phyloP scores from a whole-genome alignment of 2,329 filamentous ascomycete species.

The Xylariaceae sp. region DNA sequence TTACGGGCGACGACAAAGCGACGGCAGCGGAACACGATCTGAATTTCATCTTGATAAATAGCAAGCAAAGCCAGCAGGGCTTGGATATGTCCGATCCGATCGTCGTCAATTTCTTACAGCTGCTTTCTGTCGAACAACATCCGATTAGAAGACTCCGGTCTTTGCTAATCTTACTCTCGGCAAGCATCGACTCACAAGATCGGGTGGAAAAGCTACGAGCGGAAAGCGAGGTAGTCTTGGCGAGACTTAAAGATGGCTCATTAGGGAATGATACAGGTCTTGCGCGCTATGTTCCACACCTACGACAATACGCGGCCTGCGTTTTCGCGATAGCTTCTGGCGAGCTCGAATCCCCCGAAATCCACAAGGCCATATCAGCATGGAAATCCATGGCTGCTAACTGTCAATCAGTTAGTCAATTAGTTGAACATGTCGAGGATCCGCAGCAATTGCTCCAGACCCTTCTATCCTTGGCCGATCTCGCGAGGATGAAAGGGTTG shows the following conservation, averaged over 20 bases:
- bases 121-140: slow-evolving; percentile 47
- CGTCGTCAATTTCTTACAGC: slow-evolving; percentile 45
- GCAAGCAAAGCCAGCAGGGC: slow-evolving; percentile 32
- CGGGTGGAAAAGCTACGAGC: slow-evolving; percentile 38
- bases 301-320: slow-evolving; percentile 44
- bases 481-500: slow-evolving; percentile 49
- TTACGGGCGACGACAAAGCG: slow-evolving; percentile 49
- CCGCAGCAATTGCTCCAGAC: slow-evolving; percentile 46
- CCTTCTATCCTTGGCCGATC: slow-evolving; percentile 48
- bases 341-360: slow-evolving; percentile 33
- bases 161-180: slow-evolving; percentile 46
- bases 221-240: slow-evolving; percentile 39
- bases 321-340: slow-evolving; percentile 41
- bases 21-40: slow-evolving; percentile 60
- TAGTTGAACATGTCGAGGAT: slow-evolving; percentile 47
- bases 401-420: slow-evolving; percentile 39
- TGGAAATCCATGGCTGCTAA: slow-evolving; percentile 44
- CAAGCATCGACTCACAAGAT: slow-evolving; percentile 44
- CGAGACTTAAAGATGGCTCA: slow-evolving; percentile 35
- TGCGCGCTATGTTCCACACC: slow-evolving; percentile 44
- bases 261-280: slow-evolving; percentile 45
- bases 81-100: slow-evolving; percentile 43
- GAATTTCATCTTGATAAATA: slow-evolving; percentile 43
- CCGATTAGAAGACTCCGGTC: slow-evolving; percentile 52
- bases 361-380: slow-evolving; percentile 37